These are phyloP conservation scores for Calonectria hongkongensis DNA, from an alignment of 2,329 filamentous ascomycete genomes.

Conservation along the genomic window DNA sequence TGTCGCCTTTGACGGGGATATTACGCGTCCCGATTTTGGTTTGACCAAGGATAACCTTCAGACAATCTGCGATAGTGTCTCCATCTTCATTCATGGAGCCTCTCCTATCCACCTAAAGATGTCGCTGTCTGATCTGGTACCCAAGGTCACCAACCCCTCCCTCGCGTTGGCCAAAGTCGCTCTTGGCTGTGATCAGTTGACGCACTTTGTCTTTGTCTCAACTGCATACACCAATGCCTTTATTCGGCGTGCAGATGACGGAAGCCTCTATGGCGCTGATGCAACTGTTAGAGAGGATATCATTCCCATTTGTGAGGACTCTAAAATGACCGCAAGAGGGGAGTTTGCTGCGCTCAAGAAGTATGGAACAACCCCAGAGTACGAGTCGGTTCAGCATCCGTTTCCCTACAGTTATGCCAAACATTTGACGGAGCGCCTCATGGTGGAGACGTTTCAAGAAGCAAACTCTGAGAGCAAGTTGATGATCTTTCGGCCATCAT, in stretches of 20 bases:
- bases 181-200: not conserved
- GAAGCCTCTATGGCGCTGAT: not conserved
- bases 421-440: not conserved
- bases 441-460: not conserved
- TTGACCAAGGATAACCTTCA: not conserved
- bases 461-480: not conserved
- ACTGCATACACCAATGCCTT: constrained; percentile 5
- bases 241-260: not conserved
- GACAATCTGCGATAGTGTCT: not conserved
- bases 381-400: not conserved
- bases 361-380: not conserved
- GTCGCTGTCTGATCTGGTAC: not conserved
- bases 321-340: not conserved
- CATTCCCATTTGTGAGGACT: not conserved
- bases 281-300: not conserved
- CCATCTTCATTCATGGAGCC: constrained; percentile 16
- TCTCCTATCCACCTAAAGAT: not conserved
- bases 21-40: not conserved
- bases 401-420: not conserved
- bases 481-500: constrained; percentile 1
- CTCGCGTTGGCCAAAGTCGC: not conserved
- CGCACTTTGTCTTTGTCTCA: not conserved
- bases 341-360: not conserved
- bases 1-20: not conserved
- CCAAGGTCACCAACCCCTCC: not conserved